These are phyloP conservation scores for Penicillium sp. DNA, from an alignment of 2,329 filamentous ascomycete species.

Conservation along the genomic window DNA sequence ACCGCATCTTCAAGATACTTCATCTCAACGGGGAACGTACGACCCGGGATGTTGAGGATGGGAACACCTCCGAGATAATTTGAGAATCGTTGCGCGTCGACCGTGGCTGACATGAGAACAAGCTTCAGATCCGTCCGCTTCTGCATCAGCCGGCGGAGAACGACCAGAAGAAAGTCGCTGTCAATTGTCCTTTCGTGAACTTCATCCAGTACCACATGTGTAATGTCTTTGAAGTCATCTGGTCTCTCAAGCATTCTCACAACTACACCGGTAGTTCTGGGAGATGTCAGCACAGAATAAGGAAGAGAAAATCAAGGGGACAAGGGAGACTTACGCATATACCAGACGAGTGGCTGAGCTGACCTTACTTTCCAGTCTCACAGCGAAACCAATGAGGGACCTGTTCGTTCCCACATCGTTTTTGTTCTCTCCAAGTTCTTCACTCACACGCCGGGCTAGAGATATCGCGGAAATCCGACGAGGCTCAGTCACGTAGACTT, in stretches of 20 bases:
- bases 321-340: conserved; percentile 63
- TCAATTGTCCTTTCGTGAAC: conserved; percentile 96
- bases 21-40: conserved; percentile 87
- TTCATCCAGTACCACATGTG: conserved; percentile 93
- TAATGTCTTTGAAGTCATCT: conserved; percentile 79
- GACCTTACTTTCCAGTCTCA: conserved; percentile 83
- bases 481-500: conserved; percentile 92
- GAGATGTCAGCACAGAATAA: conserved; percentile 2
- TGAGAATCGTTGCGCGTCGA: conserved; percentile 87
- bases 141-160: conserved; percentile 74
- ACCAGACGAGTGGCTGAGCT: conserved; percentile 75
- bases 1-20: conserved; percentile 89
- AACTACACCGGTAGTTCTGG: conserved; percentile 69
- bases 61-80: conserved; percentile 80
- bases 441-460: conserved; percentile 83
- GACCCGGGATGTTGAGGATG: conserved; percentile 81
- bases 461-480: conserved; percentile 95
- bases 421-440: conserved; percentile 82
- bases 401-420: conserved; percentile 73
- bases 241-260: conserved; percentile 93
- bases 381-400: conserved; percentile 90
- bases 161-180: conserved; percentile 90
- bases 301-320: not conserved
- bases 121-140: conserved; percentile 80
- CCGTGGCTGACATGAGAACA: conserved; percentile 93